A percentile compares a stretch with the other conserved stretches of the same genome.
Evolutionary conservation across 192 early-diverging fungal genomes (phyloP).

Genomic region (Linnemannia exigua): DNA sequence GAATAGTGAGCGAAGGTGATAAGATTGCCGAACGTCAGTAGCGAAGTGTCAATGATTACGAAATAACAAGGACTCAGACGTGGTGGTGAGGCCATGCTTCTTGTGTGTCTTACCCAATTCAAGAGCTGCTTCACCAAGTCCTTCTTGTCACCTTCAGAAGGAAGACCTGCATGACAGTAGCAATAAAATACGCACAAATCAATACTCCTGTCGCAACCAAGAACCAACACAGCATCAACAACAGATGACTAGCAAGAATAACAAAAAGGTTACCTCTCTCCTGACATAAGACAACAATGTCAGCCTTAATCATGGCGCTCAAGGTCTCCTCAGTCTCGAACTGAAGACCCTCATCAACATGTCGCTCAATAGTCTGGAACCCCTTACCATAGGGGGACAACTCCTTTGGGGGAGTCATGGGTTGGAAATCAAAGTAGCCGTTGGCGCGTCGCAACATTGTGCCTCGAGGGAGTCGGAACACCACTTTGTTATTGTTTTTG

Average conservation of each 20-base stretch:
- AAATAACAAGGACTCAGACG: neutral
- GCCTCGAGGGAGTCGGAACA: neutral
- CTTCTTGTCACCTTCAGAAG: slow-evolving; percentile 74
- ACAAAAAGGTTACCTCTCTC: slow-evolving; percentile 74
- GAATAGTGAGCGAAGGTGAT: neutral
- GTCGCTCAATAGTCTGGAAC: slow-evolving; percentile 39
- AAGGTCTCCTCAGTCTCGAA: slow-evolving; percentile 71
- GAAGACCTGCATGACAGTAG: slow-evolving; percentile 63
- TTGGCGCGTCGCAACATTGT: slow-evolving; percentile 51
- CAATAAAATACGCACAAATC: neutral
- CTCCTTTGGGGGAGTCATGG: slow-evolving; percentile 12
- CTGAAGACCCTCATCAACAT: slow-evolving; percentile 51
- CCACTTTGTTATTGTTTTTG: neutral
- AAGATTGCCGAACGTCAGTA: neutral
- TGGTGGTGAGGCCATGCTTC: neutral
- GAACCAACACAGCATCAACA: neutral
- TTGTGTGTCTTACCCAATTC: slow-evolving; percentile 68
- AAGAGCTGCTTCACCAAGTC: slow-evolving; percentile 71
- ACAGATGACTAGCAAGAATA: slow-evolving; percentile 1
- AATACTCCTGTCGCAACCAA: neutral
- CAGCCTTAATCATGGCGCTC: slow-evolving; percentile 74
- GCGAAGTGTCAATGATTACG: neutral
- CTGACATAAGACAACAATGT: slow-evolving; percentile 79
- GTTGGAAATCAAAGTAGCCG: slow-evolving; percentile 48
- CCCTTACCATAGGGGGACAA: slow-evolving; percentile 5